Conservation (phyloP, 495 filamentous ascomycete species). For the Aspergillus egyptiacus region DNA sequence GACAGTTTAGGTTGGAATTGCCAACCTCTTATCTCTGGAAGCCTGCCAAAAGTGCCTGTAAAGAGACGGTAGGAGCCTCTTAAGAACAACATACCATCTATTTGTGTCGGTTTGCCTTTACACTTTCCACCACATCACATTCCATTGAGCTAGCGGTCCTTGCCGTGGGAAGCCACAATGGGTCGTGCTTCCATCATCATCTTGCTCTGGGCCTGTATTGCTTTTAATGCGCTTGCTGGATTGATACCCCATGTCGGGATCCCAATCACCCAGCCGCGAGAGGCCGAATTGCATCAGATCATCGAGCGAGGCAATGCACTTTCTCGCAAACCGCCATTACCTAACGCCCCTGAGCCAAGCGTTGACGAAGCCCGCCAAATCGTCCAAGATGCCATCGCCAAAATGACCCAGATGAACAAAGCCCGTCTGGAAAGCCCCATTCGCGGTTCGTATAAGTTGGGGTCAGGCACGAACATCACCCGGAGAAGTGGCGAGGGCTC, state of each 20-base stretch:
- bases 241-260: not conserved
- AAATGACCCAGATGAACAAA: conserved; percentile 8
- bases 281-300: not conserved
- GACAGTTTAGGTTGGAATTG: too few species aligned
- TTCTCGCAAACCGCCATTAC: not conserved
- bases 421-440: not conserved
- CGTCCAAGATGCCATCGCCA: conserved; percentile 4
- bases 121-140: too few species aligned
- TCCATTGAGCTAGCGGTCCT: too few species aligned
- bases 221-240: not conserved
- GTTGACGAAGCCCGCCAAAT: conserved; percentile 2
- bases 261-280: not conserved
- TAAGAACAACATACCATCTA: too few species aligned
- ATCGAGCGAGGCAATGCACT: not conserved
- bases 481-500: not conserved
- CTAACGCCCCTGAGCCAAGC: not conserved
- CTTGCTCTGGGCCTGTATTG: not conserved
- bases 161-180: not conserved
- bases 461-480: not conserved
- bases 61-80: too few species aligned
- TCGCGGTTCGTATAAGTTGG: not conserved
- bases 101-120: not conserved
- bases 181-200: not conserved
- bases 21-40: too few species aligned
- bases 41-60: too few species aligned